Evolutionary conservation across 306 rosid genomes (phyloP), one percentile per base, ranked within the genome.

Genomic region (Vigna reflexopilosa): DNA sequence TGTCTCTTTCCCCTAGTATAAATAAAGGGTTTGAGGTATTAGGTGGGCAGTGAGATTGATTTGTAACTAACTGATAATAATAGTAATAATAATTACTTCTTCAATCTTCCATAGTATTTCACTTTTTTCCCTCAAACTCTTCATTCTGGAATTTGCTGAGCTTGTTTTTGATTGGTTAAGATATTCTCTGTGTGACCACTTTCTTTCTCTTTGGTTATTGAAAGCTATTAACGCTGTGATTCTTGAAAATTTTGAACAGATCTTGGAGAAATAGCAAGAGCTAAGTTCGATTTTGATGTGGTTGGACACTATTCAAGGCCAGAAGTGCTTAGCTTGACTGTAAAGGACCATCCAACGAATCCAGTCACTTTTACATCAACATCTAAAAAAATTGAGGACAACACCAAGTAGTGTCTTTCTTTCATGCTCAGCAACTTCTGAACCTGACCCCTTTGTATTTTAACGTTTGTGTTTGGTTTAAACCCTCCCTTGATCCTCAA

Each of bases 241-340:
- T 62, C 26, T 49, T 76, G 75, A 45, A 49, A 74, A 69, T 78
- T 76, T 34, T 66, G 69, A 62, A 10, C 81, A 92, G 97, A 95
- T 91, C 81, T 92, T 47, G 98, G 98, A 67, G 98, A 92, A 55
- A 89, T 92, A 78, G 96, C 88, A 2, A 85, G 93, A 78, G 96
- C 81, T 5, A 95, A 92, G 86, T 89, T 92, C 47, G 93, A 73
- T 86, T 95, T 95, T 42, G 98, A 95, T 50, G 98, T 92, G 87
- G 93, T 92, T 55, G 98, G 98, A 79, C 98, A 95, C 83, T 95
- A 88, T 76, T 82, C 97, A 36, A 88, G 97, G 80, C 96, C 98
- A 28, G 98, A 95, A 80, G 95, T 95, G 70, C 92, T 95, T 26
- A 89, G 91, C 88, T 85, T 95, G 88, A 77, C 57, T 75, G 97